These are phyloP conservation scores for Camelina neglecta DNA, from an alignment of 345 rosid genomes.

Conservation along the genomic window DNA sequence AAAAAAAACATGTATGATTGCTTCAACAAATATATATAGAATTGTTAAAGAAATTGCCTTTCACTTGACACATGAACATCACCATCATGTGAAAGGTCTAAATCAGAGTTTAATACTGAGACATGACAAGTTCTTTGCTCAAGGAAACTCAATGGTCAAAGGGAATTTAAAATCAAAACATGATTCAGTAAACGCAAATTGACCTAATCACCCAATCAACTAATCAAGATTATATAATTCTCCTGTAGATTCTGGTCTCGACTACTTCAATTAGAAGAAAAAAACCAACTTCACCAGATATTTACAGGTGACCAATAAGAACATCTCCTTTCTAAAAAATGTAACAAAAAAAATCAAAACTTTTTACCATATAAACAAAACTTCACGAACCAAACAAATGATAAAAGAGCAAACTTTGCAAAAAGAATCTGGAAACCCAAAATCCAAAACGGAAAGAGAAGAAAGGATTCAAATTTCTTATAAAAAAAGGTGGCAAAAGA, in stretches of 20 bases:
- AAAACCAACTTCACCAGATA: neutral
- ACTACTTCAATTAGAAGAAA: neutral
- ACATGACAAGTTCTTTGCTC: neutral
- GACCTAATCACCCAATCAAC: constrained; percentile 14
- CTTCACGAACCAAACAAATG: neutral
- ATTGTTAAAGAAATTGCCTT: constrained; percentile 15
- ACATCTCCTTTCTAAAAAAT: neutral
- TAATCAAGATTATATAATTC: neutral
- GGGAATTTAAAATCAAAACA: neutral
- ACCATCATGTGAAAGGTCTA: neutral
- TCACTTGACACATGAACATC: neutral
- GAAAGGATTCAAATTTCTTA: neutral
- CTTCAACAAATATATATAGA: neutral
- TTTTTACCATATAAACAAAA: constrained; percentile 6
- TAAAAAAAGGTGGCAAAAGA: neutral
- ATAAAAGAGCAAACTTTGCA: constrained; percentile 18
- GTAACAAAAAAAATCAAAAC: constrained; percentile 16
- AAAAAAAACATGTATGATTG: neutral
- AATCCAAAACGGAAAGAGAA: neutral
- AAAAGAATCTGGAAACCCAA: constrained; percentile 11
- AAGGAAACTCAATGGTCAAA: constrained; percentile 24
- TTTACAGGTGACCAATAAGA: constrained; percentile 13
- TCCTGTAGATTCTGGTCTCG: constrained; percentile 1
- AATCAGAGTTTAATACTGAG: neutral
- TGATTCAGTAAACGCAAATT: constrained; percentile 1